Conservation (phyloP, 2,329 filamentous ascomycete genomes). For the Westerdykella ornata region DNA sequence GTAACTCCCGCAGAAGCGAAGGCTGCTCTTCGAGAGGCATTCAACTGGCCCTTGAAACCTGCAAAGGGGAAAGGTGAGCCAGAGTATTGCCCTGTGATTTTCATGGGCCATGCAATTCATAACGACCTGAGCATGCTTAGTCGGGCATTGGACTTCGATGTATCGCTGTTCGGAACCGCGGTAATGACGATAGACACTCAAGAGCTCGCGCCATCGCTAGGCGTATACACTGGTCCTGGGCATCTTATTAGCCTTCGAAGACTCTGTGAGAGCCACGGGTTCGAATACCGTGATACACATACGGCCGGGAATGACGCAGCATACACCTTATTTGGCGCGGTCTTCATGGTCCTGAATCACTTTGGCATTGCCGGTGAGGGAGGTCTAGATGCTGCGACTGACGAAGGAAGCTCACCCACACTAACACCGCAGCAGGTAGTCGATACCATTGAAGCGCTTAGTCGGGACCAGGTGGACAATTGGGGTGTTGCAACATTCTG, state of each 20-base stretch:
- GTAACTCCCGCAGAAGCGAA: background rate
- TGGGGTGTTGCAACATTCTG: constrained; percentile 10
- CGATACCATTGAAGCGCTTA: constrained; percentile 3
- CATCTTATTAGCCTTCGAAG: constrained; percentile 8
- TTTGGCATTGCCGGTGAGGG: background rate
- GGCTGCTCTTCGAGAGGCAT: constrained; percentile 2
- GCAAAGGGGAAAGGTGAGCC: background rate
- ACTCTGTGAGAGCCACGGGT: constrained; percentile 7
- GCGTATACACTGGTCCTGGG: constrained; percentile 3
- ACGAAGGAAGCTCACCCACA: background rate
- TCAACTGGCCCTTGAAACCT: constrained; percentile 11
- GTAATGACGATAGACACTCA: constrained; percentile 23
- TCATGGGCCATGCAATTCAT: constrained; percentile 16
- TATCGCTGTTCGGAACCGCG: constrained; percentile 6
- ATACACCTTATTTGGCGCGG: constrained; percentile 19
- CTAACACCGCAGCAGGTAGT: constrained; percentile 7
- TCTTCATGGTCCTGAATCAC: constrained; percentile 12
- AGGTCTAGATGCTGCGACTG: background rate
- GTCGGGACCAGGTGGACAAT: background rate
- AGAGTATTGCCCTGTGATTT: constrained; percentile 10
- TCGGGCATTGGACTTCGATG: background rate
- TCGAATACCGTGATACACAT: constrained; percentile 16
- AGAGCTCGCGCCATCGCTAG: constrained; percentile 8
- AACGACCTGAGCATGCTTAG: constrained; percentile 10
- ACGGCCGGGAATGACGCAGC: constrained; percentile 19